Evolutionary conservation across 306 rosid genomes (phyloP).

Genomic region (Prosopis cineraria): DNA sequence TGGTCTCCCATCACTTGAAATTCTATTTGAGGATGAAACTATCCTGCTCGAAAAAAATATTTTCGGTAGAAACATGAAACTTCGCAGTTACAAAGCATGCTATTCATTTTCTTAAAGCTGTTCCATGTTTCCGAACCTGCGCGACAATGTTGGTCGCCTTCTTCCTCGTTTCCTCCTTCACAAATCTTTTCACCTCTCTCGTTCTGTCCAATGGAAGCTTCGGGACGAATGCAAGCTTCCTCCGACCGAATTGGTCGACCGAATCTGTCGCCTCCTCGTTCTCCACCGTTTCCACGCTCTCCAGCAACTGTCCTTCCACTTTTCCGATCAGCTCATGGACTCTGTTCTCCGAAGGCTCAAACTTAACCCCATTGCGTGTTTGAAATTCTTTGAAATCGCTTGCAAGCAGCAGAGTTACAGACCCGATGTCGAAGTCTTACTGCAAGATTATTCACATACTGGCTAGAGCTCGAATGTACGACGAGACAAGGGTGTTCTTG

Average conservation of each 20-base stretch:
- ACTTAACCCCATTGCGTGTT: conserved; percentile 59
- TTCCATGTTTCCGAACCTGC: conserved; percentile 23
- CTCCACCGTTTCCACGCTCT: conserved; percentile 62
- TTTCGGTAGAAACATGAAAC: neutral
- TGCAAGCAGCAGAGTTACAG: conserved; percentile 53
- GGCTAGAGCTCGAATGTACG: conserved; percentile 64
- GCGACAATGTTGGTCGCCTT: neutral
- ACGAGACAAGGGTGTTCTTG: conserved; percentile 52
- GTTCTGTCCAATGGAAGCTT: conserved; percentile 59
- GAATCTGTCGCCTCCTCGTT: conserved; percentile 72
- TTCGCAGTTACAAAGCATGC: neutral
- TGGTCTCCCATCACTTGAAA: too few species aligned
- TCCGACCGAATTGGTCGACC: conserved; percentile 47
- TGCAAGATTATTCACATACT: conserved; percentile 69
- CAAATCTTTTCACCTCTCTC: conserved; percentile 49
- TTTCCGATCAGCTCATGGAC: conserved; percentile 70
- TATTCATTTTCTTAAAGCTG: neutral
- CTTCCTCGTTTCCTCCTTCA: conserved; percentile 17
- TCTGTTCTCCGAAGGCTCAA: conserved; percentile 67
- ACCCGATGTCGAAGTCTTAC: conserved; percentile 57
- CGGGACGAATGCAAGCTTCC: conserved; percentile 58
- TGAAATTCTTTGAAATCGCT: conserved; percentile 62
- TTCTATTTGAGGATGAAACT: too few species aligned
- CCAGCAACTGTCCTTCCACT: conserved; percentile 45
- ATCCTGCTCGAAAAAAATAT: too few species aligned